A percentile compares a stretch with the other conserved stretches of the same genome.
Evolutionary conservation across 1,284 basidiomycete genomes (phyloP).

Genomic region (Blastosporella zonata): DNA sequence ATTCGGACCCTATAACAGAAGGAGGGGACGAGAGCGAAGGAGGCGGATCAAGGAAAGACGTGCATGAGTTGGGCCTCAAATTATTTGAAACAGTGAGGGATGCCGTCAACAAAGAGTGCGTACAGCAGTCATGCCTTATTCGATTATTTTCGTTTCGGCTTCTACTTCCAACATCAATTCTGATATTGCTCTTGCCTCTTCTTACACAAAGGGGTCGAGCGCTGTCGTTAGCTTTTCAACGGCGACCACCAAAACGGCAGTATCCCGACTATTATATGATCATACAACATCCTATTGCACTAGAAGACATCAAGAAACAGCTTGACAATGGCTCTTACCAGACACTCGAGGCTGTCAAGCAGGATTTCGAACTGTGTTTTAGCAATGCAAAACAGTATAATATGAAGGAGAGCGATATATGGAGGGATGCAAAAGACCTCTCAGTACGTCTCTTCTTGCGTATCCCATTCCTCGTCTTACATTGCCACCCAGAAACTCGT

Average conservation of each 20-base stretch:
- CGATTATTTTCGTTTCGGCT: constrained; percentile 28
- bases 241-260: constrained; percentile 70
- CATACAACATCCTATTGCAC: constrained; percentile 76
- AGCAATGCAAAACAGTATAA: constrained; percentile 91
- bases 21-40: constrained; percentile 23
- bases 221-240: constrained; percentile 72
- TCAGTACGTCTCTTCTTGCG: constrained; percentile 35
- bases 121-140: constrained; percentile 39
- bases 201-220: constrained; percentile 52
- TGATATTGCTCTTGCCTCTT: constrained; percentile 24
- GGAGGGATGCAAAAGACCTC: constrained; percentile 74
- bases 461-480: constrained; percentile 11
- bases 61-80: constrained; percentile 60
- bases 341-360: constrained; percentile 68
- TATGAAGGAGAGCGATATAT: constrained; percentile 81
- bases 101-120: constrained; percentile 80
- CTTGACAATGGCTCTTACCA: constrained; percentile 66
- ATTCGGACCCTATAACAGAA: constrained; percentile 28
- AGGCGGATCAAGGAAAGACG: constrained; percentile 27
- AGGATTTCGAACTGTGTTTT: constrained; percentile 86
- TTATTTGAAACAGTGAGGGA: constrained; percentile 75
- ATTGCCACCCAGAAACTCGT: constrained; percentile 56
- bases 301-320: constrained; percentile 83
- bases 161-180: constrained; percentile 20
- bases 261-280: constrained; percentile 90